A percentile compares a stretch with the other conserved stretches of the same genome.
Conservation (phyloP, 306 rosid species). For the Pterocarpus santalinus region DNA sequence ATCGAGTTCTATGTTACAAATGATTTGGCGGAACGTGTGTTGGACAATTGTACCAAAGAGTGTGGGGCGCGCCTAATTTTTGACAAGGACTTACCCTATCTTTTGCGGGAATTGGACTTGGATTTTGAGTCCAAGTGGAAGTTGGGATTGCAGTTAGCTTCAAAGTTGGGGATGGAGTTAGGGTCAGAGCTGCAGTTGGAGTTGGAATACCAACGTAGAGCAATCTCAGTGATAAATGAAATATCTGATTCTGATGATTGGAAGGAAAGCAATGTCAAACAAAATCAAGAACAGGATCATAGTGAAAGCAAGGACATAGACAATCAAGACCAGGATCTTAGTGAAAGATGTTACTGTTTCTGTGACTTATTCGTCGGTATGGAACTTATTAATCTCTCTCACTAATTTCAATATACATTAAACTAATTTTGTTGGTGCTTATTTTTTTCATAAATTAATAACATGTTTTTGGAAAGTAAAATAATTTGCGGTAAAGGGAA, state of each 20-base stretch:
- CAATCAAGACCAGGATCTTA: too few relatives aligned
- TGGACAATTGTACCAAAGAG: background rate
- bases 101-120: background rate
- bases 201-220: background rate
- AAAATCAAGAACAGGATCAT: too few relatives aligned
- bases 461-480: too few relatives aligned
- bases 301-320: background rate
- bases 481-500: too few relatives aligned
- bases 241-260: too few relatives aligned
- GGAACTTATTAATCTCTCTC: too few relatives aligned
- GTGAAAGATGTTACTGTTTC: background rate
- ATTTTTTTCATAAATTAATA: too few relatives aligned
- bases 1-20: background rate
- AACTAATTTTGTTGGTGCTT: too few relatives aligned
- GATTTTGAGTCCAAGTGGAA: too few relatives aligned
- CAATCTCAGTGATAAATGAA: background rate
- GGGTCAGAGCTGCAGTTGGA: background rate
- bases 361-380: background rate
- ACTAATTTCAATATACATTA: too few relatives aligned
- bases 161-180: background rate
- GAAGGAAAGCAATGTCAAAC: too few relatives aligned
- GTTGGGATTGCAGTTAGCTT: too few relatives aligned
- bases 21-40: background rate
- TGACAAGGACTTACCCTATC: background rate
- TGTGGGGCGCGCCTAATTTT: background rate